phyloP scores from a whole-genome alignment of 2,329 filamentous ascomycete genomes.

The Xylaria sp. region DNA sequence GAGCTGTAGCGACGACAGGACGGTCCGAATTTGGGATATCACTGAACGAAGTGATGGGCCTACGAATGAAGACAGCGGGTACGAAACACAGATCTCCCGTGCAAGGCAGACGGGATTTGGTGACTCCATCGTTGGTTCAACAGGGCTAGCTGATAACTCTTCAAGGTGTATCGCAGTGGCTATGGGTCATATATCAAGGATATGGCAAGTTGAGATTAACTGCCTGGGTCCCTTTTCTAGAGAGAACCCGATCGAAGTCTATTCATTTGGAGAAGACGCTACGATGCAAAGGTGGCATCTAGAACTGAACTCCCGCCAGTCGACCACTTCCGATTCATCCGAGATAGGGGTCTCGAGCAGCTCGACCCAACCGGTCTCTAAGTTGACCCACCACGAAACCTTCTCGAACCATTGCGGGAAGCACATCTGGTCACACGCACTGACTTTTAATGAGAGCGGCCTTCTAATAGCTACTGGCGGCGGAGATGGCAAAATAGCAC shows the following conservation, averaged over 20 bases:
- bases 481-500: conserved; percentile 77
- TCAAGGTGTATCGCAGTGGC: conserved; percentile 70
- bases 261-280: conserved; percentile 88
- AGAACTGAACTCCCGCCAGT: conserved; percentile 47
- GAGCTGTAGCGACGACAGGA: conserved; percentile 95
- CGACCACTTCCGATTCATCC: neutral
- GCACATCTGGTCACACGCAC: conserved; percentile 84
- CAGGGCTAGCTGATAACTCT: conserved; percentile 47
- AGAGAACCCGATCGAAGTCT: conserved; percentile 59
- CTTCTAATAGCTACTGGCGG: conserved; percentile 77
- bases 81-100: conserved; percentile 46
- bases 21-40: conserved; percentile 88
- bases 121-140: conserved; percentile 49
- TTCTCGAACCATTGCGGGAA: conserved; percentile 82
- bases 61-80: conserved; percentile 47
- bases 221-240: conserved; percentile 37
- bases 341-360: neutral
- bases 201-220: conserved; percentile 84
- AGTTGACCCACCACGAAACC: conserved; percentile 64
- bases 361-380: conserved; percentile 35
- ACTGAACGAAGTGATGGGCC: conserved; percentile 59
- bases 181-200: conserved; percentile 89
- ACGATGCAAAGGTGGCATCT: conserved; percentile 79
- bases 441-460: conserved; percentile 48
- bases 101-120: conserved; percentile 73